Base-by-base conservation (phyloP, 2,329 filamentous ascomycete genomes). In the Ophiocordyceps camponoti-rufipedis region DNA sequence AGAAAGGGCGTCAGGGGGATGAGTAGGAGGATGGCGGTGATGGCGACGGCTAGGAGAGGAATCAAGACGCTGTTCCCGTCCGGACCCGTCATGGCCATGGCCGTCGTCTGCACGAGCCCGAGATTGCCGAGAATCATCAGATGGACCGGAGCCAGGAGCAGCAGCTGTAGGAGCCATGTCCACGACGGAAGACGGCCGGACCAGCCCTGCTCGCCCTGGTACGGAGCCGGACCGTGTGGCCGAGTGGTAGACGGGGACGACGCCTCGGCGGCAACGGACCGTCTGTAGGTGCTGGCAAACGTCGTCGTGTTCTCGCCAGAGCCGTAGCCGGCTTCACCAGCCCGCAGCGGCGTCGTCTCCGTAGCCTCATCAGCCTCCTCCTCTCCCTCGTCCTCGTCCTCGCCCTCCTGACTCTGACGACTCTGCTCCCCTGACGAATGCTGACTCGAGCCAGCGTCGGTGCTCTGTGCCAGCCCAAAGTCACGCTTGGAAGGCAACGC, bases 111-210 rank as follows among this genome's bases (percentile, higher is more conserved):
- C 12, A 89, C 64, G 4, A 96, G 70, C 1, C 75, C 82, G 28
- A 88, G 70, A 56, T 94, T 86, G 1, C 80, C 85, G 14, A 85
- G 63, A 18, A 96, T 60, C 48, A 91, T 80, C 42, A 94, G 67
- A 43, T 80, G 75, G 45, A 94, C 75, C 0, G 88, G 87, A 0
- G 77, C 83, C 10, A 93, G 66, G 14, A 95, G 58, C 4, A 96
- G 66, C 51, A 95, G 81, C 55, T 98, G 88, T 16, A 94, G 53
- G 40, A 91, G 62, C 91, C 91, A 98, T 16, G 83, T 79, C 82
- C 83, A 95, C 41, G 72, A 75, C 1, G 86, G 85, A 45, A 96
- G 65, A 35, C 72, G 72, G 4, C 74, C 74, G 44, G 86, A 94
- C 91, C 91, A 98, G 13, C 72, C 66, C 60, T 96, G 91, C 58